A percentile compares a stretch with the other conserved stretches of the same genome.
Conservation (phyloP, 768 basidiomycete genomes). For the Mycena vulgaris region DNA sequence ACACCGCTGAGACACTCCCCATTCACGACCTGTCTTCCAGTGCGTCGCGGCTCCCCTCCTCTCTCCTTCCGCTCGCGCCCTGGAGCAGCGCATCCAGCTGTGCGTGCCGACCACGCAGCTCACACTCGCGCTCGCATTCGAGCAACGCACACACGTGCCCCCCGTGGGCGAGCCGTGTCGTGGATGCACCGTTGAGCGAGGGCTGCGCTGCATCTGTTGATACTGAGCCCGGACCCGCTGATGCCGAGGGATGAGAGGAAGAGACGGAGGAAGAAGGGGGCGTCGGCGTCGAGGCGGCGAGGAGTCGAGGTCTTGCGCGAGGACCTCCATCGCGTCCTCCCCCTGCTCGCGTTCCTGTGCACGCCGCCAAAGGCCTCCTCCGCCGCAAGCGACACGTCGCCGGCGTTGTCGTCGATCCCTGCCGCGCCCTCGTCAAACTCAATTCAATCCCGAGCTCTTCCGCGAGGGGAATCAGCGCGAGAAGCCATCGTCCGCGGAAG, state of each 20-base stretch:
- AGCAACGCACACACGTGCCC: constrained; percentile 84
- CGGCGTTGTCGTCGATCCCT: constrained; percentile 73
- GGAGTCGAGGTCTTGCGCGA: constrained; percentile 84
- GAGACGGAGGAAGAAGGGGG: constrained; percentile 50
- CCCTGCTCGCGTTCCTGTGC: too few relatives aligned
- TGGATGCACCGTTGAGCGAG: constrained; percentile 82
- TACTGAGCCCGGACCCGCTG: constrained; percentile 40
- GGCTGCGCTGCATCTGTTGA: constrained; percentile 45
- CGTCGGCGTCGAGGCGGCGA: constrained; percentile 76
- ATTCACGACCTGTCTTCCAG: constrained; percentile 75
- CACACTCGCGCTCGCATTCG: constrained; percentile 86
- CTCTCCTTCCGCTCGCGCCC: too few relatives aligned
- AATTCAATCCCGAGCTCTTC: constrained; percentile 94
- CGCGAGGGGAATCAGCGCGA: constrained; percentile 88
- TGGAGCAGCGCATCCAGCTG: constrained; percentile 73
- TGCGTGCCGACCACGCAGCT: constrained; percentile 83
- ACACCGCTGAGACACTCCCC: constrained; percentile 60
- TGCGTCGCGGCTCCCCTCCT: constrained; percentile 44
- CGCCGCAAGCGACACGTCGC: too few relatives aligned
- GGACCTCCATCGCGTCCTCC: constrained; percentile 84
- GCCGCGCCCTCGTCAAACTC: constrained; percentile 90
- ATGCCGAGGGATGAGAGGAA: constrained; percentile 43
- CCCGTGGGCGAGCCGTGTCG: constrained; percentile 80
- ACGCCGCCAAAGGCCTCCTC: too few relatives aligned
- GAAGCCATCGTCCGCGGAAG: constrained; percentile 60